These are phyloP conservation scores for Candida sakaeoensis DNA, from an alignment of 805 yeast species.

Conservation along the genomic window DNA sequence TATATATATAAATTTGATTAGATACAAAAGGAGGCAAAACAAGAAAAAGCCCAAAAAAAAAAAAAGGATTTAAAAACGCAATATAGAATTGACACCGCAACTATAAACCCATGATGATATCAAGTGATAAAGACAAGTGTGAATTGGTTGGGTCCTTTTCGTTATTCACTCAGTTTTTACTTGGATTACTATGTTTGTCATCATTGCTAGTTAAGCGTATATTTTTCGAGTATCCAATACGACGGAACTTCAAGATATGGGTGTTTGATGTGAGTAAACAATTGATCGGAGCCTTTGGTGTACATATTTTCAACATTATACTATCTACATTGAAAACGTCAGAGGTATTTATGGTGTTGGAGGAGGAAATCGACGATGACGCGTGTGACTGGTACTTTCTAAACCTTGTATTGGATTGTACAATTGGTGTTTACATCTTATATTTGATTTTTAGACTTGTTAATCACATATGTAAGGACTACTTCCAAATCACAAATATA, in stretches of 20 bases:
- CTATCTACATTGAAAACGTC: constrained; percentile 58
- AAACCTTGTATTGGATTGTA: constrained; percentile 84
- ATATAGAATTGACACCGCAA: too few species aligned
- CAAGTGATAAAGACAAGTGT: constrained; percentile 37
- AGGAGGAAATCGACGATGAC: constrained; percentile 17
- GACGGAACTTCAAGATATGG: constrained; percentile 90
- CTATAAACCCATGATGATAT: not conserved
- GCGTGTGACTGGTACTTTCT: constrained; percentile 96
- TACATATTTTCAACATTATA: constrained; percentile 74
- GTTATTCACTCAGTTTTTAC: constrained; percentile 63
- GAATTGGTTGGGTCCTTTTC: constrained; percentile 80
- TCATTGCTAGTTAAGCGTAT: constrained; percentile 69
- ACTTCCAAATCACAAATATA: constrained; percentile 36
- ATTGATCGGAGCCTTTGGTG: constrained; percentile 77
- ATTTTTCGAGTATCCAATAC: constrained; percentile 68
- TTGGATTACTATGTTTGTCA: constrained; percentile 75
- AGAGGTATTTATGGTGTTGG: constrained; percentile 4
- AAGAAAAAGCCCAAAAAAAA: too few species aligned
- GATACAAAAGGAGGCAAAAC: too few species aligned
- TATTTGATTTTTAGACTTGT: constrained; percentile 48
- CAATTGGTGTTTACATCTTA: constrained; percentile 85
- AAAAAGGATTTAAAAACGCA: too few species aligned
- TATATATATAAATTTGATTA: not conserved
- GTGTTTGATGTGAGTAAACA: constrained; percentile 86
- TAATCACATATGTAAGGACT: constrained; percentile 40